phyloP scores from a whole-genome alignment of 805 yeast genomes.

The Komagataella kurtzmanii region DNA sequence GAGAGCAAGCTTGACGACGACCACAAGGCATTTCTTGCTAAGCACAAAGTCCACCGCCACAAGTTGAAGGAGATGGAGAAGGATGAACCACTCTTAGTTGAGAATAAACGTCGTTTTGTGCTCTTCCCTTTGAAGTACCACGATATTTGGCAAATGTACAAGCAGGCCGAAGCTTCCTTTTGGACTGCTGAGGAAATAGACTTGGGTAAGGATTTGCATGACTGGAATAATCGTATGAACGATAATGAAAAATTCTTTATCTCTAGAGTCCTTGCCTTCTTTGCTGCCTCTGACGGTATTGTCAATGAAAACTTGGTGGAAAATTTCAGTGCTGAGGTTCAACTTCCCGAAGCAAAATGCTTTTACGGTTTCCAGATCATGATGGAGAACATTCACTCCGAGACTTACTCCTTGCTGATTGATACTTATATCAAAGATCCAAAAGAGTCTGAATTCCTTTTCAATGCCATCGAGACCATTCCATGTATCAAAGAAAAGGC shows the following conservation, averaged over 20 bases:
- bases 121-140: constrained; percentile 93
- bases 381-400: constrained; percentile 99
- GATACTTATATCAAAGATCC: constrained; percentile 96
- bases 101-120: constrained; percentile 82
- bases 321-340: constrained; percentile 95
- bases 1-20: constrained; percentile 13
- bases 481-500: constrained; percentile 97
- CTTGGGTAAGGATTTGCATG: constrained; percentile 78
- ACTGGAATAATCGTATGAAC: constrained; percentile 84
- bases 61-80: constrained; percentile 61
- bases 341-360: constrained; percentile 94
- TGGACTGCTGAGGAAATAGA: constrained; percentile 99
- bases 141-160: constrained; percentile 98
- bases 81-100: constrained; percentile 79
- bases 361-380: constrained; percentile 98
- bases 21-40: constrained; percentile 43
- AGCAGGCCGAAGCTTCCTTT: constrained; percentile 98
- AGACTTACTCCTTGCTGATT: constrained; percentile 87
- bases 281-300: constrained; percentile 97
- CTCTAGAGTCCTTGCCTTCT: constrained; percentile 90
- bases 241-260: constrained; percentile 89
- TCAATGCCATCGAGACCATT: constrained; percentile 92
- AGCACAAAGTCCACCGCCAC: constrained; percentile 63
- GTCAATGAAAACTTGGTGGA: constrained; percentile 96
- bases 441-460: constrained; percentile 77